Conservation (phyloP, 441 rosid species). For the Euphorbia schlechtendalii region DNA sequence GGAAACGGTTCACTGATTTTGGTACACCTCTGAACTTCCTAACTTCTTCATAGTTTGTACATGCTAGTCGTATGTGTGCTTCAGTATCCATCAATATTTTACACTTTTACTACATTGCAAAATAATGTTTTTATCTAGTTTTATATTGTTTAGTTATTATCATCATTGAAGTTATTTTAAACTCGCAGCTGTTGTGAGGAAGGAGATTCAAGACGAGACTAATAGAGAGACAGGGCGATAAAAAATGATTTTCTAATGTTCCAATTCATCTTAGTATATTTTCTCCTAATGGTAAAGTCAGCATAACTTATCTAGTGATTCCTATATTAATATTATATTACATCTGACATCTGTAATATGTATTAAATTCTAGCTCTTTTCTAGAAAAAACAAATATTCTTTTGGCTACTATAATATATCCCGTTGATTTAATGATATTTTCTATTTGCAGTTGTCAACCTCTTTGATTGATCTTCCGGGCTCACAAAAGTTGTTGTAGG, state of each 20-base stretch:
- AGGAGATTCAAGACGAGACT: constrained; percentile 96
- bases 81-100: background rate
- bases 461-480: constrained; percentile 98
- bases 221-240: constrained; percentile 90
- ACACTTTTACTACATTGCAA: background rate
- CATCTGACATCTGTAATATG: background rate
- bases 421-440: background rate
- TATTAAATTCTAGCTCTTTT: background rate
- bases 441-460: constrained; percentile 76
- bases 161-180: constrained; percentile 1
- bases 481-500: constrained; percentile 98
- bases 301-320: background rate
- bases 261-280: constrained; percentile 95
- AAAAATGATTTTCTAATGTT: constrained; percentile 73
- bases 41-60: too few species aligned
- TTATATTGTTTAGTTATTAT: too few species aligned
- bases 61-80: background rate
- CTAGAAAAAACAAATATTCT: background rate
- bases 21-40: constrained; percentile 33
- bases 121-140: background rate
- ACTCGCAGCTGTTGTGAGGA: constrained; percentile 79
- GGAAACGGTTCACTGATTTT: constrained; percentile 80
- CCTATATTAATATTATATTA: background rate
- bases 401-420: background rate
- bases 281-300: constrained; percentile 71